Conservation (phyloP, 257 asterid species). For the Verbena officinalis region DNA sequence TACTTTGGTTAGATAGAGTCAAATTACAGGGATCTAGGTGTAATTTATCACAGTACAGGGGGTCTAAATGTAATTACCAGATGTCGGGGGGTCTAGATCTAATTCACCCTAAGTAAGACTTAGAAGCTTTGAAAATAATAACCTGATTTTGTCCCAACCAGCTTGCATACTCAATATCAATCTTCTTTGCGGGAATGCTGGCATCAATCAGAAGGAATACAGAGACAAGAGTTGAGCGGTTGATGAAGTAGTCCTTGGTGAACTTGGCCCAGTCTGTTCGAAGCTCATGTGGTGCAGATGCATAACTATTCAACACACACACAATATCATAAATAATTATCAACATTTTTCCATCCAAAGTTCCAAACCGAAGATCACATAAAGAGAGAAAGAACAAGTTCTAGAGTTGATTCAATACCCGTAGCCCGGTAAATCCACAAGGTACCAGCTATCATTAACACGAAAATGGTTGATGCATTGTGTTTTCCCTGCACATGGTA, state of each 20-base stretch:
- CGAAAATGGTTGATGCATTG: conserved; percentile 98
- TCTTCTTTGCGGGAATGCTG: conserved; percentile 83
- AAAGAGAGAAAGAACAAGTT: background rate
- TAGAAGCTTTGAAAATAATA: conserved; percentile 15
- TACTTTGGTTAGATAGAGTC: no score
- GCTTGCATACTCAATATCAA: conserved; percentile 93
- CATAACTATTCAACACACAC: conserved; percentile 55
- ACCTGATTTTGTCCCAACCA: conserved; percentile 96
- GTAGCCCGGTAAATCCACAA: conserved; percentile 98
- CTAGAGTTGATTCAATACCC: conserved; percentile 54
- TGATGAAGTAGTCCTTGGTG: conserved; percentile 91
- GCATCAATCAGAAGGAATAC: conserved; percentile 98
- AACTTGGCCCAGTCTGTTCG: conserved; percentile 90
- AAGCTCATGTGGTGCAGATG: conserved; percentile 91
- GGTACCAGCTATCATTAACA: conserved; percentile 87
- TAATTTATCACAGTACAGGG: no score
- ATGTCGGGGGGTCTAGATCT: no score
- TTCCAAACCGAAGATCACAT: background rate
- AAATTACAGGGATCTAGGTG: no score
- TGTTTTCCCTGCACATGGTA: conserved; percentile 83
- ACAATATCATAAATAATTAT: background rate
- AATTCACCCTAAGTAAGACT: no score
- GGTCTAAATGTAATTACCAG: no score
- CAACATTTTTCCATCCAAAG: no score
- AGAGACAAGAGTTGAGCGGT: conserved; percentile 89